Base-by-base conservation (phyloP, 2,329 filamentous ascomycete genomes). In the Penicillium sp. region DNA sequence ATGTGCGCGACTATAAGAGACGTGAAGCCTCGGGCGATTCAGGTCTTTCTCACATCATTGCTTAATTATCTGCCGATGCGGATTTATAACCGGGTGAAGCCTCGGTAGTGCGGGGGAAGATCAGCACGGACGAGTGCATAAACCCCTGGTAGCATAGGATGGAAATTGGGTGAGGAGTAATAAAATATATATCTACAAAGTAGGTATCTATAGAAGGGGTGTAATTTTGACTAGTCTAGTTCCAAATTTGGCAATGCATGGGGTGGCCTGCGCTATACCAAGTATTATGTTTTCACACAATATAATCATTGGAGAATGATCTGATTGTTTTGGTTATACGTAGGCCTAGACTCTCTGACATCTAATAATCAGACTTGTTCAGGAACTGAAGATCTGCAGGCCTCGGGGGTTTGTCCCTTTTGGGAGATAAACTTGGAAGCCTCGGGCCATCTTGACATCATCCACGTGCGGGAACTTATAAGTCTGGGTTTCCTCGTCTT, bases 31-130 rank as follows among this genome's bases (percentile, higher is more conserved):
- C 88, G 0, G 87, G 58, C 6, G 58, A 64, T 3, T 9, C 2
- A 2, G 58, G 53, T 80, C 31, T 78, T 82, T 48, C 73, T 77
- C 80, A 88, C 75, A 89, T 86, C 78, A 31, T 12, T 27, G 8
- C 27, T 12, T 31, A 10, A 12, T 33, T 33, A 33, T 33, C 31
- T 13, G 12, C 5, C 31, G 12, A 33, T 13, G 12, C 13, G 31
- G 6, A 33, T 33, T 33, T 33, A 33, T 33, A 33, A 13, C 15
- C 6, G 6, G 12, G 12, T 15, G 12, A 33, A 15, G 5, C 31
- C 31, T 33, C 31, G 31, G 31, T 33, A 33, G 5, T 15, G 31
- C 31, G 31, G 31, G 31, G 31, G 31, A 33, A 33, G 5, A 33
- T 33, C 31, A 33, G 6, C 31, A 33, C 2, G 31, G 31, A 33